Evolutionary conservation across 495 filamentous ascomycete species (phyloP).

Genomic region (Penicillium steckii): DNA sequence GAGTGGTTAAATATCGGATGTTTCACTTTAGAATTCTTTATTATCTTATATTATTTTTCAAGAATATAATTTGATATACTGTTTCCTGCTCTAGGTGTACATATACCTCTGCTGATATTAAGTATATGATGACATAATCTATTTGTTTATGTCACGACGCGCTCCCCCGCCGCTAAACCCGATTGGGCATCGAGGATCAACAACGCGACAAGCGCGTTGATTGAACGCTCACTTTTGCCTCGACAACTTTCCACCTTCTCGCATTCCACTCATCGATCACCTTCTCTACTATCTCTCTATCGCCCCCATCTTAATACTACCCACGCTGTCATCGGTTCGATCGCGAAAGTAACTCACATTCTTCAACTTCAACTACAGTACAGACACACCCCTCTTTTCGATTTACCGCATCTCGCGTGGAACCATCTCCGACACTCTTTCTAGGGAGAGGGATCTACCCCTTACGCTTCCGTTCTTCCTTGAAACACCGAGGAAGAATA

Average conservation of each 20-base stretch:
- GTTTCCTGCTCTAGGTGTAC: too few relatives aligned
- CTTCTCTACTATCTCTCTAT: not conserved
- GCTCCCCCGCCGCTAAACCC: slow-evolving; percentile 28
- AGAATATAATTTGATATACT: too few relatives aligned
- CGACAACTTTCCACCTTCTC: not conserved
- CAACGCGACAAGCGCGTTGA: slow-evolving; percentile 34
- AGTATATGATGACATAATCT: slow-evolving; percentile 18
- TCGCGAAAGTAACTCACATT: not conserved
- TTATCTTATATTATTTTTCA: too few relatives aligned
- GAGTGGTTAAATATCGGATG: too few relatives aligned
- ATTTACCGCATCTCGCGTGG: slow-evolving; percentile 17
- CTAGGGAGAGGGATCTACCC: slow-evolving; percentile 22
- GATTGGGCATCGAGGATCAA: slow-evolving; percentile 25
- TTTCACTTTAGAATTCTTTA: too few relatives aligned
- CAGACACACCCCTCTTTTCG: slow-evolving; percentile 1
- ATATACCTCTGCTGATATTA: not conserved
- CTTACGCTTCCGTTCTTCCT: slow-evolving; percentile 24
- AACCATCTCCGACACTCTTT: slow-evolving; percentile 12
- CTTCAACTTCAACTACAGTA: too few relatives aligned
- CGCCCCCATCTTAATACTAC: not conserved
- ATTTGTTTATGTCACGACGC: slow-evolving; percentile 35
- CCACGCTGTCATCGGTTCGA: not conserved
- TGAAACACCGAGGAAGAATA: slow-evolving; percentile 14
- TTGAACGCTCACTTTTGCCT: not conserved
- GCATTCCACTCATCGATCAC: not conserved